A percentile compares a stretch with the other conserved stretches of the same genome.
Evolutionary conservation across 2,329 filamentous ascomycete species (phyloP).

Genomic region (Whalleya microplaca): DNA sequence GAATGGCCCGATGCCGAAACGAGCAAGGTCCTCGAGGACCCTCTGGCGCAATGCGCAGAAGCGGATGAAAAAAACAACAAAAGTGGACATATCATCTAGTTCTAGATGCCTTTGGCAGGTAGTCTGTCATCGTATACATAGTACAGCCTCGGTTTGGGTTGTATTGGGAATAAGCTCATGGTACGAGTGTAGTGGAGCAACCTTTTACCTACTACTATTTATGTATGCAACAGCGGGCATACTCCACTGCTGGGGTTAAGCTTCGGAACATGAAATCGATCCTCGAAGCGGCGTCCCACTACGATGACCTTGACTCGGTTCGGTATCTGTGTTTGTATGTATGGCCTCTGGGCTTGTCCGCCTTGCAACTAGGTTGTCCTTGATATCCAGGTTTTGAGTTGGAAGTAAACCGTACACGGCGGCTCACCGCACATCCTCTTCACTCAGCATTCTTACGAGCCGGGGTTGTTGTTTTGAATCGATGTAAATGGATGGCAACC

Average conservation of each 20-base stretch:
- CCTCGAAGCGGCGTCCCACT: not conserved
- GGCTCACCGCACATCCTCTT: constrained; percentile 18
- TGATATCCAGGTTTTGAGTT: constrained; percentile 1
- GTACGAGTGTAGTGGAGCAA: constrained; percentile 3
- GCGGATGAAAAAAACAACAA: constrained; percentile 29
- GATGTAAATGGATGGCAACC: constrained; percentile 34
- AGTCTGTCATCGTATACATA: constrained; percentile 14
- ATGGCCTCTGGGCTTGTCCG: not conserved
- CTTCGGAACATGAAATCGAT: not conserved
- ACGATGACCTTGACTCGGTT: not conserved
- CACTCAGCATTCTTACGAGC: constrained; percentile 16
- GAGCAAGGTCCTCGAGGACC: constrained; percentile 17
- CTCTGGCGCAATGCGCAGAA: not conserved
- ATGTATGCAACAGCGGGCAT: not conserved
- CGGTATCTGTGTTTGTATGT: not conserved
- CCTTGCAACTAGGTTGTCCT: not conserved
- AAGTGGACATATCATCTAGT: constrained; percentile 26
- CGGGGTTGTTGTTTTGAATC: constrained; percentile 33
- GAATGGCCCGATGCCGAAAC: constrained; percentile 22
- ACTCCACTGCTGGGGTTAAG: not conserved
- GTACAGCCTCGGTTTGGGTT: constrained; percentile 6
- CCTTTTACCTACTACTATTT: constrained; percentile 1
- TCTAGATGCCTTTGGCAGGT: constrained; percentile 20
- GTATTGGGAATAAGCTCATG: constrained; percentile 4
- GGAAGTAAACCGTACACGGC: not conserved